Evolutionary conservation across 495 filamentous ascomycete genomes (phyloP).

Genomic region (Pyrenopolyporus hunteri): DNA sequence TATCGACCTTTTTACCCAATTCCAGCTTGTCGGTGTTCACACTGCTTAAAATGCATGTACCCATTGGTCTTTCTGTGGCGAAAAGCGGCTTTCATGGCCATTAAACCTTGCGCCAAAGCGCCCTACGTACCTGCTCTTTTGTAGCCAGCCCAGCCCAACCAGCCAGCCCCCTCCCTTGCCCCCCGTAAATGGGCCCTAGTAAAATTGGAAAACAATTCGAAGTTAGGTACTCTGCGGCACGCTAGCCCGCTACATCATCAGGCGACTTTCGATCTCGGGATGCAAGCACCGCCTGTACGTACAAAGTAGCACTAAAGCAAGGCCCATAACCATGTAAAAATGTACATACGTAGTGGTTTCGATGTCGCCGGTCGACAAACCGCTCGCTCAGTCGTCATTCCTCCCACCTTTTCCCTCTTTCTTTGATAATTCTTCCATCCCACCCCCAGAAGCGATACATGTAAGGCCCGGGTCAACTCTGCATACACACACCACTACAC

Average conservation of each 20-base stretch:
- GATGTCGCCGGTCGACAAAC: conserved; percentile 31
- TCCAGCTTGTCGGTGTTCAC: conserved; percentile 19
- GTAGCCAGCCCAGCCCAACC: no score
- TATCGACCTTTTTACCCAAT: conserved; percentile 20
- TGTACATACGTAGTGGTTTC: conserved; percentile 30
- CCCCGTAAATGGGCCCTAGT: conserved; percentile 16
- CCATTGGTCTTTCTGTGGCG: background rate
- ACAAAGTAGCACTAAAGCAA: conserved; percentile 24
- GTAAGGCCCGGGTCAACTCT: conserved; percentile 8
- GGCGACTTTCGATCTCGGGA: conserved; percentile 39
- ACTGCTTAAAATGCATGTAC: background rate
- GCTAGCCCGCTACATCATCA: conserved; percentile 38
- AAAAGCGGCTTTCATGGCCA: background rate
- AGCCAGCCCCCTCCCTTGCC: no score
- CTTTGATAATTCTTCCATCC: conserved; percentile 34
- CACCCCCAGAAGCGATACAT: conserved; percentile 19
- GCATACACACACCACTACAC: background rate
- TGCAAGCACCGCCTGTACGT: conserved; percentile 21
- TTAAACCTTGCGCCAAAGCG: no score
- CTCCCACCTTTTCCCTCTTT: conserved; percentile 37
- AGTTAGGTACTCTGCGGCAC: conserved; percentile 14
- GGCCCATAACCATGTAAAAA: conserved; percentile 29
- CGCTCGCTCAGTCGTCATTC: conserved; percentile 37
- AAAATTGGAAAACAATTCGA: conserved; percentile 12
- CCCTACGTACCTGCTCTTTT: background rate